Conservation (phyloP, 2,329 filamentous ascomycete genomes). For the Xylaria multiplex region DNA sequence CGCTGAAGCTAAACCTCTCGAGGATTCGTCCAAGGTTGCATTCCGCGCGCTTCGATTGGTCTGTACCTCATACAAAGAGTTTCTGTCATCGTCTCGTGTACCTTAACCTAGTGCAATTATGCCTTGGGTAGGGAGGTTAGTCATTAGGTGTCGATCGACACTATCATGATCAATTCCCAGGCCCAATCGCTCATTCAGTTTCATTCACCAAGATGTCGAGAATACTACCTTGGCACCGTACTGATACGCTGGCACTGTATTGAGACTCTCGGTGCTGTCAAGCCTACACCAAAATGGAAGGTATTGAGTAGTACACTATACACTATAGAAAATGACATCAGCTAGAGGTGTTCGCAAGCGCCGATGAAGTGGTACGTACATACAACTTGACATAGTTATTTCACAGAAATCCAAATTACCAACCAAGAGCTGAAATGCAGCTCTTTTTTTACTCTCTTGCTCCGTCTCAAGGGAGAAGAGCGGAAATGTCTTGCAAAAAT, state of each 20-base stretch:
- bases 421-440: constrained; percentile 11
- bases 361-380: not conserved
- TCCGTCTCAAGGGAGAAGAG: constrained; percentile 13
- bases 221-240: not conserved
- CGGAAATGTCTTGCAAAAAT: constrained; percentile 11
- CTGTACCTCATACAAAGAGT: not conserved
- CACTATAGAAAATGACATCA: not conserved
- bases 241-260: not conserved
- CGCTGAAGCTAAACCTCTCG: constrained; percentile 23
- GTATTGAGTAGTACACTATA: not conserved
- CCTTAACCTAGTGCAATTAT: no score
- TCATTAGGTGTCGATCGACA: not conserved
- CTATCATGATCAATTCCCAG: not conserved
- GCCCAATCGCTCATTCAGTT: not conserved
- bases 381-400: not conserved
- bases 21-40: not conserved
- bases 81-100: not conserved
- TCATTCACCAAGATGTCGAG: not conserved
- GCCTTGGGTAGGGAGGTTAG: not conserved
- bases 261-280: not conserved
- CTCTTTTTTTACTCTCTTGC: not conserved
- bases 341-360: not conserved
- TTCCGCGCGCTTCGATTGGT: no score
- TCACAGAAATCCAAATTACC: constrained; percentile 1
- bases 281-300: not conserved